Evolutionary conservation across 257 asterid species (phyloP).

Genomic region (Solanum neorickii): DNA sequence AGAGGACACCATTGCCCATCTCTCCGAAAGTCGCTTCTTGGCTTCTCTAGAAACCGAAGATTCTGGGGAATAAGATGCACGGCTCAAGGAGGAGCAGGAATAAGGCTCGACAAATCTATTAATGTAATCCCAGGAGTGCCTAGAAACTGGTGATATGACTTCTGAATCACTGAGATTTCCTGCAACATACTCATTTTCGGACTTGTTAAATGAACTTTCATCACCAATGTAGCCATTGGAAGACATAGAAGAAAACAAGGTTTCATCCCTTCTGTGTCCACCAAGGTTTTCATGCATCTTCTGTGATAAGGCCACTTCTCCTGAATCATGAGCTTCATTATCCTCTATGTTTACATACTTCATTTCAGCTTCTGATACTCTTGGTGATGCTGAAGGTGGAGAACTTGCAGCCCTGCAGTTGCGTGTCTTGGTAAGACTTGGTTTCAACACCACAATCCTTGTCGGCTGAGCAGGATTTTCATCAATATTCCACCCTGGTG

Average conservation of each 20-base stretch:
- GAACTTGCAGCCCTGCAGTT: slow-evolving; percentile 37
- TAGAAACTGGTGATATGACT: slow-evolving; percentile 63
- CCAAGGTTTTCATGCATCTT: slow-evolving; percentile 65
- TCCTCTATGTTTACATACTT: slow-evolving; percentile 40
- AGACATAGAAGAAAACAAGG: slow-evolving; percentile 58
- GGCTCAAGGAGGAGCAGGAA: slow-evolving; percentile 73
- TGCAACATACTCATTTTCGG: slow-evolving; percentile 62
- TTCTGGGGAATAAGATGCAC: slow-evolving; percentile 87
- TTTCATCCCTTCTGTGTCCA: slow-evolving; percentile 51
- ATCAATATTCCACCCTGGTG: slow-evolving; percentile 31
- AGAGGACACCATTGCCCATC: slow-evolving; percentile 92
- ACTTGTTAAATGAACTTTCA: slow-evolving; percentile 78
- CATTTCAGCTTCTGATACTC: slow-evolving; percentile 29
- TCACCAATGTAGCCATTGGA: slow-evolving; percentile 81
- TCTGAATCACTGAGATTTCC: slow-evolving; percentile 79
- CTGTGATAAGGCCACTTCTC: slow-evolving; percentile 66
- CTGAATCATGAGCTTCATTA: slow-evolving; percentile 56
- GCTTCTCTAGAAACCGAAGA: slow-evolving; percentile 93
- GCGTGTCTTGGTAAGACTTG: slow-evolving; percentile 48
- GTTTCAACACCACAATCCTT: slow-evolving; percentile 89
- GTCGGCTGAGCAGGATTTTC: slow-evolving; percentile 57
- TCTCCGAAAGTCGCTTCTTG: slow-evolving; percentile 91
- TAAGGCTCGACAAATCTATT: slow-evolving; percentile 72
- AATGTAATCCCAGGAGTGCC: slow-evolving; percentile 92
- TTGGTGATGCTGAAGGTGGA: slow-evolving; percentile 43